A percentile compares a stretch with the other conserved stretches of the same genome.
phyloP scores from a whole-genome alignment of 805 yeast species.

The Alloascoidea hylecoeti region DNA sequence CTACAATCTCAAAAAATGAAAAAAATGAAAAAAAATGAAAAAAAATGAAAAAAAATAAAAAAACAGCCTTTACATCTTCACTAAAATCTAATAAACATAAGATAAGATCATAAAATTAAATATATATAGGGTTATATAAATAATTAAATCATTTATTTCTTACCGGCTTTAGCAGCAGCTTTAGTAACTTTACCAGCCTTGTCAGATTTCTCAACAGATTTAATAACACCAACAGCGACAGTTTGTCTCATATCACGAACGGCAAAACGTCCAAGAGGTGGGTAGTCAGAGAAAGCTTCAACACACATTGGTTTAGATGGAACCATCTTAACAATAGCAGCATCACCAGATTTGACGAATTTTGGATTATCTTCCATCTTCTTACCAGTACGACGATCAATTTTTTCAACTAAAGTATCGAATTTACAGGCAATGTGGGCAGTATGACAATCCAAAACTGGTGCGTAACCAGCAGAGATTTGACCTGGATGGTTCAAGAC shows the following conservation, averaged over 20 bases:
- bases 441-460: conserved; percentile 87
- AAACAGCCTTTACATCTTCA: too few relatives aligned
- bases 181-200: conserved; percentile 93
- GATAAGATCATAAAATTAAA: too few relatives aligned
- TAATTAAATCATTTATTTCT: conserved; percentile 62
- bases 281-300: conserved; percentile 88
- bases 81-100: too few relatives aligned
- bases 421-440: conserved; percentile 88
- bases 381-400: conserved; percentile 92
- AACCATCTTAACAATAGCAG: conserved; percentile 84
- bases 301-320: conserved; percentile 90
- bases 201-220: conserved; percentile 80
- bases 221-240: conserved; percentile 98
- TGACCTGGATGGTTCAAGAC: conserved; percentile 90
- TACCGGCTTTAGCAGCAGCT: conserved; percentile 79
- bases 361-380: conserved; percentile 80
- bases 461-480: conserved; percentile 81
- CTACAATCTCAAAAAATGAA: too few relatives aligned
- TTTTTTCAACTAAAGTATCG: conserved; percentile 66
- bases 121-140: too few relatives aligned
- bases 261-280: conserved; percentile 95
- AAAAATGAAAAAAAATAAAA: too few relatives aligned
- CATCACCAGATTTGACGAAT: conserved; percentile 92
- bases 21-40: too few relatives aligned
- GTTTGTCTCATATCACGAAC: conserved; percentile 99